Evolutionary conservation across 1,139 yeast genomes (phyloP), one percentile per base, ranked within the genome.

Genomic region (Meyerozyma sp.): DNA sequence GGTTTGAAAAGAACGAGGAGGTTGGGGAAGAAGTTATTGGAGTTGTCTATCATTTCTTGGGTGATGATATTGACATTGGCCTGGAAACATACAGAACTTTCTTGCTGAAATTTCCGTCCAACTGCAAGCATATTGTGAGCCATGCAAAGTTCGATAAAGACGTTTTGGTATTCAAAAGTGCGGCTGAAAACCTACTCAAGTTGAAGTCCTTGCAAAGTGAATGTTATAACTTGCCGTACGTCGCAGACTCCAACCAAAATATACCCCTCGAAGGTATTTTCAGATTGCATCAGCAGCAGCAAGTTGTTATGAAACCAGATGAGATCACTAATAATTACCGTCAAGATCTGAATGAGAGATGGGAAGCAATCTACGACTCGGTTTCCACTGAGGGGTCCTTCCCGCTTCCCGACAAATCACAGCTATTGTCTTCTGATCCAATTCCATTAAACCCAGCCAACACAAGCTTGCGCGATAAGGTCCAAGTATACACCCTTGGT

Each of bases 401-500:
- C 21, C 48, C 51, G 8, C 41, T 34, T 3, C 46, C 47, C 43
- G 36, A 44, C 42, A 66, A 64, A 40, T 49, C 44, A 0, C 48
- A 46, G 3, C 49, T 62, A 4, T 44, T 65, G 2, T 47, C 57
- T 30, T 45, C 49, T 10, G 48, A 49, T 1, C 62, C 63, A 0
- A 47, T 63, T 11, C 46, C 65, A 4, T 49, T 68, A 14, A 55
- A 44, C 2, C 43, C 54, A 0, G 29, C 44, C 4, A 46, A 49
- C 3, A 47, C 43, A 2, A 39, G 56, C 1, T 53, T 77, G 44
- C 70, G 67, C 46, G 80, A 74, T 40, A 78, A 81, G 49, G 82
- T 88, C 0, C 93, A 89, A 54, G 67, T 85, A 0, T 68, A 87
- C 13, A 85, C 96, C 0, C 64, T 93, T 7, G 99, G 99, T 8